Evolutionary conservation across 768 basidiomycete species (phyloP), one percentile per base, ranked within the genome.

Genomic region (Lyophyllum atratum): DNA sequence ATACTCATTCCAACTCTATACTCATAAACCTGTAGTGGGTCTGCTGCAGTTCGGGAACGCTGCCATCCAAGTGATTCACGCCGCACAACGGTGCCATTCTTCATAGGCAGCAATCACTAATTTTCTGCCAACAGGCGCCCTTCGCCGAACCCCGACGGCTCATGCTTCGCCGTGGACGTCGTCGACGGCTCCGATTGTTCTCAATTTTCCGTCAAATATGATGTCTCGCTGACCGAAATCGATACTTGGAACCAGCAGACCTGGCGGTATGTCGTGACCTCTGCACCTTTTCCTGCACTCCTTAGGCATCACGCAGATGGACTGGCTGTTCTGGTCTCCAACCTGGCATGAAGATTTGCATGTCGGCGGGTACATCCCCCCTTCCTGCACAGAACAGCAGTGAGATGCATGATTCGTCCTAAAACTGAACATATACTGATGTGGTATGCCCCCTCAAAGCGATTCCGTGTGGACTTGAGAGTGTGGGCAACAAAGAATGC

Each of bases 391-490:
- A 39, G 14, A 39, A 39, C 15, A 4, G 8, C 37, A 39, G 37
- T 39, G 37, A 6, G 37, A 8, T 4, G 7, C 15, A 4, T 17
- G 4, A 9, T 17, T 39, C 37, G 4, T 6, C 37, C 37, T 17
- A 14, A 12, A 17, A 4, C 8, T 10, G 37, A 14, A 39, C 15
- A 7, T 7, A 4, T 39, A 39, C 4, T 39, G 8, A 12, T 24
- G 0, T 28, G 6, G n/a, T 6, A 12, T 33, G 31, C 31, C 31
- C 7, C 31, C 12, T 33, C 31, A 33, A 6, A 59, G 58, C 46
- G 50, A 59, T 59, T 46, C 58, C 58, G 22, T 59, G 58, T 24
- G 58, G 58, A 12, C 42, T 59, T 29, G 58, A 59, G 58, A 59
- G 58, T 25, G 54, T 55, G 19, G 58, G 58, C 8, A 59, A 59